Conservation (phyloP, 2,329 filamentous ascomycete genomes). For the Epichloe coenophiala region DNA sequence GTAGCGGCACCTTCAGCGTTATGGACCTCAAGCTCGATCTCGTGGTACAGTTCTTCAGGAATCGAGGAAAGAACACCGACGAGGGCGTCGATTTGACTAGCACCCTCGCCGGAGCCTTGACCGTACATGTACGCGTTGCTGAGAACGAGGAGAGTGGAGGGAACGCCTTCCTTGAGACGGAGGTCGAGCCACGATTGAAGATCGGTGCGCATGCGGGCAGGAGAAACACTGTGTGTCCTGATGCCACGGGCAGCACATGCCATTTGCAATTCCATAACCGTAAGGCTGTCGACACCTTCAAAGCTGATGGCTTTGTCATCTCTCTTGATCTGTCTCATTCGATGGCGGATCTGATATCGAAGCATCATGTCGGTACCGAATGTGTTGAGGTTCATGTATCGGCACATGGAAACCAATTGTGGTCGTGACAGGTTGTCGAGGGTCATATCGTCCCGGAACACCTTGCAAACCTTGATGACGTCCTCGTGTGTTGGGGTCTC, state of each 20-base stretch:
- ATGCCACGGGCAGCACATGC: constrained; percentile 87
- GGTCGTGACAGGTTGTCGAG: constrained; percentile 93
- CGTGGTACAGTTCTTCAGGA: constrained; percentile 96
- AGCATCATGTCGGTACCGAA: constrained; percentile 98
- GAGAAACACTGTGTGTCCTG: constrained; percentile 82
- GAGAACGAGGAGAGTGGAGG: constrained; percentile 85
- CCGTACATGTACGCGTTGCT: constrained; percentile 98
- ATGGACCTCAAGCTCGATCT: constrained; percentile 97
- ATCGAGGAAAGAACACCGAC: constrained; percentile 88
- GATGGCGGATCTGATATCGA: constrained; percentile 89
- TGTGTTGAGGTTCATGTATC: constrained; percentile 94
- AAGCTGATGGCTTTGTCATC: constrained; percentile 90
- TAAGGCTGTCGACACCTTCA: constrained; percentile 85
- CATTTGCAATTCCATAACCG: constrained; percentile 84
- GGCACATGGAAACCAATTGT: constrained; percentile 93
- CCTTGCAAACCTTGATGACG: constrained; percentile 97
- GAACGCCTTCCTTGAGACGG: constrained; percentile 85
- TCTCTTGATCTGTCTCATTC: constrained; percentile 98
- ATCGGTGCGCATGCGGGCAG: constrained; percentile 75
- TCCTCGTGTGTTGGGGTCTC: constrained; percentile 80
- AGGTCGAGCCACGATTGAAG: constrained; percentile 90
- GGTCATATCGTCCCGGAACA: constrained; percentile 95
- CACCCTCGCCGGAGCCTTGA: constrained; percentile 75
- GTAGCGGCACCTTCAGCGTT: constrained; percentile 93
- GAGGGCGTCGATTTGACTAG: constrained; percentile 82